These are phyloP conservation scores for Krasilnikovozyma curviuscula DNA, from an alignment of 768 basidiomycete species.

Conservation along the genomic window DNA sequence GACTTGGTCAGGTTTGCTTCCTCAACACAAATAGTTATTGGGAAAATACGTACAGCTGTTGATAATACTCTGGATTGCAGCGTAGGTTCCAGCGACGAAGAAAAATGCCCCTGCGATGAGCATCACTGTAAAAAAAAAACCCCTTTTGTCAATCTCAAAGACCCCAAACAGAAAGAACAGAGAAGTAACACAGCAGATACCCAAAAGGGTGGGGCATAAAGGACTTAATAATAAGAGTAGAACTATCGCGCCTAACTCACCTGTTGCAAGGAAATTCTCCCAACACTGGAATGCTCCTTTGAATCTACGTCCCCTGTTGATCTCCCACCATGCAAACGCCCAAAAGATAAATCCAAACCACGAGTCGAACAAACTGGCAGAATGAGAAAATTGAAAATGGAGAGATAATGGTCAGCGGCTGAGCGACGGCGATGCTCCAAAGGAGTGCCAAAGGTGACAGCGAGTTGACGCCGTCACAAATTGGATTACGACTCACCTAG, in stretches of 20 bases:
- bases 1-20: too few relatives aligned
- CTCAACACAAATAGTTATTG: too few relatives aligned
- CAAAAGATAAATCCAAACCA: conserved; percentile 18
- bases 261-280: too few relatives aligned
- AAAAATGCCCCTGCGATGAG: conserved; percentile 9
- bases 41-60: too few relatives aligned
- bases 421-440: background rate
- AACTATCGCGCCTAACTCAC: too few relatives aligned
- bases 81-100: conserved; percentile 15
- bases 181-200: too few relatives aligned
- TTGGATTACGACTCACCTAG: background rate
- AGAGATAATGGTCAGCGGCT: background rate
- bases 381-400: conserved; percentile 9
- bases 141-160: too few relatives aligned
- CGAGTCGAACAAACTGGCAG: conserved; percentile 15
- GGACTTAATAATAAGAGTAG: too few relatives aligned
- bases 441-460: background rate
- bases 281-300: too few relatives aligned
- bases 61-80: conserved; percentile 13
- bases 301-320: conserved; percentile 10
- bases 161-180: too few relatives aligned
- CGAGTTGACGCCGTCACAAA: background rate
- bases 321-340: conserved; percentile 13
- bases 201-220: too few relatives aligned
- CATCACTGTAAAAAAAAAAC: too few relatives aligned